phyloP scores from a whole-genome alignment of 805 yeast genomes.

The Komagataella mondaviorum region DNA sequence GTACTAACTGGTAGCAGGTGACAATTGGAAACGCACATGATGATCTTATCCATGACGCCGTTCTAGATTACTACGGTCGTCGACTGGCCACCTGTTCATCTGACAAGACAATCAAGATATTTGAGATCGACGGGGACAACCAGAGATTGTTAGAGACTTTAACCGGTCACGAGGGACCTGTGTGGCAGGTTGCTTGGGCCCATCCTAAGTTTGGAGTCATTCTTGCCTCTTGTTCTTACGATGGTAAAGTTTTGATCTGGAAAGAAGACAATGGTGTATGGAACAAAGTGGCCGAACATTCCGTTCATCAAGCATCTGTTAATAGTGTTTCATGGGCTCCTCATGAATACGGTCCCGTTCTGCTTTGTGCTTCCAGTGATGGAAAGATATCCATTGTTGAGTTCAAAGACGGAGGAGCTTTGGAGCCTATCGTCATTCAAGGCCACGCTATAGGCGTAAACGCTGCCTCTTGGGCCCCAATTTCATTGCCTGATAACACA shows the following conservation, averaged over 20 bases:
- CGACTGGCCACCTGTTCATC: conserved; percentile 93
- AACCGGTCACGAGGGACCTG: conserved; percentile 94
- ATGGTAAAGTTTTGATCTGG: conserved; percentile 92
- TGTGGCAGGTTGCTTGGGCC: conserved; percentile 98
- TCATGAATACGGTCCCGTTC: conserved; percentile 87
- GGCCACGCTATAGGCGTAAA: conserved; percentile 95
- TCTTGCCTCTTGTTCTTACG: conserved; percentile 89
- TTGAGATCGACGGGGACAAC: conserved; percentile 77
- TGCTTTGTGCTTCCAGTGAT: conserved; percentile 85
- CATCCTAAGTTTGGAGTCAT: conserved; percentile 96
- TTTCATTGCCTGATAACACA: conserved; percentile 20
- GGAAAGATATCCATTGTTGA: conserved; percentile 87
- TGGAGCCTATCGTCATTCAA: conserved; percentile 43
- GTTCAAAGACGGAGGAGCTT: conserved; percentile 79
- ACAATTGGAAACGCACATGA: conserved; percentile 86
- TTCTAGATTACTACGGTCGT: conserved; percentile 91
- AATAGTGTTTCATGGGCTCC: conserved; percentile 97
- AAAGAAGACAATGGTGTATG: conserved; percentile 83
- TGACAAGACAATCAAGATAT: conserved; percentile 89
- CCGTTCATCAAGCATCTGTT: conserved; percentile 86
- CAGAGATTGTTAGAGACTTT: conserved; percentile 77
- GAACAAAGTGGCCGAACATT: conserved; percentile 78
- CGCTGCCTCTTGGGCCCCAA: conserved; percentile 91
- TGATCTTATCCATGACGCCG: conserved; percentile 93
- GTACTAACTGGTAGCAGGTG: conserved; percentile 29